Evolutionary conservation across 1,284 basidiomycete species (phyloP).

Genomic region (Tetrapyrgos nigripes): DNA sequence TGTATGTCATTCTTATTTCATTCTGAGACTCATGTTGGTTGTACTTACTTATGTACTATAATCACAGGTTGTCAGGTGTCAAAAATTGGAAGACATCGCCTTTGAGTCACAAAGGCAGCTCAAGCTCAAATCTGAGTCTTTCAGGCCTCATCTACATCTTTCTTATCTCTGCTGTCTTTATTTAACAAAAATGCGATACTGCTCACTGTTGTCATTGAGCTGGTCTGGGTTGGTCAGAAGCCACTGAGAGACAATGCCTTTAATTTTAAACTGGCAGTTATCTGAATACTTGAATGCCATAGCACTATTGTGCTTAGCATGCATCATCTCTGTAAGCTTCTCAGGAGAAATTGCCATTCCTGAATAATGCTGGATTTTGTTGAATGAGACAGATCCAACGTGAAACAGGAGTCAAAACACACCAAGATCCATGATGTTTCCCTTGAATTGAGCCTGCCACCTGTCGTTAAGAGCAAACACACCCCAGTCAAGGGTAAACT

Average conservation of each 20-base stretch:
- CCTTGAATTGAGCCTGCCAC: conserved; percentile 29
- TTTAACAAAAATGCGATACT: conserved; percentile 39
- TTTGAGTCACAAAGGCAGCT: too few relatives aligned
- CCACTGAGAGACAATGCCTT: neutral
- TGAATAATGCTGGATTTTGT: conserved; percentile 14
- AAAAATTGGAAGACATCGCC: too few relatives aligned
- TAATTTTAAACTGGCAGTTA: neutral
- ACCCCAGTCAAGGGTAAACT: too few relatives aligned
- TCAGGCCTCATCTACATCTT: too few relatives aligned
- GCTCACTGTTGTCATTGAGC: conserved; percentile 28
- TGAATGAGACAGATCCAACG: conserved; percentile 13
- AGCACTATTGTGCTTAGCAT: conserved; percentile 33
- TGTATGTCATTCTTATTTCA: too few relatives aligned
- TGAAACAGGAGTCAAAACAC: conserved; percentile 20
- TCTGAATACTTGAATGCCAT: conserved; percentile 1
- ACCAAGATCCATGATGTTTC: conserved; percentile 28
- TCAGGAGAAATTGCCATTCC: conserved; percentile 15
- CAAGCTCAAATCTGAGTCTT: too few relatives aligned
- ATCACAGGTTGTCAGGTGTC: too few relatives aligned
- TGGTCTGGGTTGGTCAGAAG: conserved; percentile 28
- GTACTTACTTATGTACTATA: too few relatives aligned
- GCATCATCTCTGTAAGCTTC: conserved; percentile 21
- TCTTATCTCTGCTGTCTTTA: conserved; percentile 34
- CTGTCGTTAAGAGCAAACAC: too few relatives aligned
- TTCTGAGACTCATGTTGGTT: too few relatives aligned